Conservation (phyloP, 2,329 filamentous ascomycete species). For the Aspergillus alliaceus region DNA sequence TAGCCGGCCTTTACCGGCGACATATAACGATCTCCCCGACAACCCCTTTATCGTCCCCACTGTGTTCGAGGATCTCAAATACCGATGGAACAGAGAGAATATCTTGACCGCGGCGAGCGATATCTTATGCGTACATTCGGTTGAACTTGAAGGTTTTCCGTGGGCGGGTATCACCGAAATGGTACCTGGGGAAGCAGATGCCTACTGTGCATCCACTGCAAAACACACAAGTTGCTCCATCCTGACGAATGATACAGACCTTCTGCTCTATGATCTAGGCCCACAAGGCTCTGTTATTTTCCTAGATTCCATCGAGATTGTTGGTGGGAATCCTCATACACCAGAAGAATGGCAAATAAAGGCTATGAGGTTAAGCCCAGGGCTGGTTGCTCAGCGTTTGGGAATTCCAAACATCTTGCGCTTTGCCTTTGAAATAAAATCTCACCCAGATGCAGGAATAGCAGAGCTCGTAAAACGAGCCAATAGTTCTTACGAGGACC, state of each 20-base stretch:
- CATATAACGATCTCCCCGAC: slow-evolving; percentile 45
- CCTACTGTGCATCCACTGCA: slow-evolving; percentile 70
- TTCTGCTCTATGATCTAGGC: slow-evolving; percentile 73
- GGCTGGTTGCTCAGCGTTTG: slow-evolving; percentile 32
- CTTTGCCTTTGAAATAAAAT: slow-evolving; percentile 43
- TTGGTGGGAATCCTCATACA: slow-evolving; percentile 11
- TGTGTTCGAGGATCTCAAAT: slow-evolving; percentile 68
- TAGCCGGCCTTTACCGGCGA: slow-evolving; percentile 23
- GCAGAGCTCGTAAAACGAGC: slow-evolving; percentile 33
- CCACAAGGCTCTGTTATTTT: slow-evolving; percentile 63
- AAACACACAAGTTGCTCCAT: slow-evolving; percentile 57
- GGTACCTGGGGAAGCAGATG: slow-evolving; percentile 82
- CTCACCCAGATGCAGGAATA: slow-evolving; percentile 29
- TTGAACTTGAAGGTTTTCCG: slow-evolving; percentile 19
- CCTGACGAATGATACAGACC: slow-evolving; percentile 83
- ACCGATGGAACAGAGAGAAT: slow-evolving; percentile 37
- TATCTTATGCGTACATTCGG: slow-evolving; percentile 29
- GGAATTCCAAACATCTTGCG: slow-evolving; percentile 33
- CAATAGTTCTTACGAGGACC: slow-evolving; percentile 19
- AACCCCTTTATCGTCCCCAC: slow-evolving; percentile 75
- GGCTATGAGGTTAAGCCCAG: slow-evolving; percentile 40
- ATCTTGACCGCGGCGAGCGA: slow-evolving; percentile 21
- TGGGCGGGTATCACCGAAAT: slow-evolving; percentile 51
- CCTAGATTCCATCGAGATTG: slow-evolving; percentile 61
- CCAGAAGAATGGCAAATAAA: slow-evolving; percentile 22